These are phyloP conservation scores for Kwoniella newhampshirensis DNA, from an alignment of 768 basidiomycete genomes.

Conservation along the genomic window DNA sequence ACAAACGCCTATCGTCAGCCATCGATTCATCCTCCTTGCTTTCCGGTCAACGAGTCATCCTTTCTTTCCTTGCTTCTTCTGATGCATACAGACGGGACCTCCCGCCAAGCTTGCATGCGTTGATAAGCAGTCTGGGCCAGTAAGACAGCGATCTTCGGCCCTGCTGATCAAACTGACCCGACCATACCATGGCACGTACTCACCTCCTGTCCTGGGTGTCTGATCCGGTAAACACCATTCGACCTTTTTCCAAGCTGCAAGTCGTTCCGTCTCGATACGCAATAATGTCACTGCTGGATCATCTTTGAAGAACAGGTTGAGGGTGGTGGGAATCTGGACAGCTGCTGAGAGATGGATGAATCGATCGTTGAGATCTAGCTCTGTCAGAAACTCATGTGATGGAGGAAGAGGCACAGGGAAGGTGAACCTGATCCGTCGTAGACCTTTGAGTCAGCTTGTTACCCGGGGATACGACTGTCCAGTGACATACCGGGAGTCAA, in stretches of 20 bases:
- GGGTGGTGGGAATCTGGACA: conserved; percentile 54
- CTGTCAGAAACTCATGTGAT: conserved; percentile 53
- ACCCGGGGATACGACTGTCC: neutral
- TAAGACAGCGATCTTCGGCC: too few relatives aligned
- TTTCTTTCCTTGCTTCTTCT: too few relatives aligned
- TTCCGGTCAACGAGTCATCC: too few relatives aligned
- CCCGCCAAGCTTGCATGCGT: too few relatives aligned
- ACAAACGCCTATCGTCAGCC: neutral
- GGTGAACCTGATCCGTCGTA: conserved; percentile 32
- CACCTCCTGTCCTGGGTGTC: conserved; percentile 15
- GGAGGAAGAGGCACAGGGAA: conserved; percentile 52
- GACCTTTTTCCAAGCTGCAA: conserved; percentile 49
- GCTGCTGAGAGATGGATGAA: conserved; percentile 59
- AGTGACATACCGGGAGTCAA: conserved; percentile 33
- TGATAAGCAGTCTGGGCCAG: too few relatives aligned
- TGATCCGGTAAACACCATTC: conserved; percentile 42
- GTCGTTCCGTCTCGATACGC: conserved; percentile 39
- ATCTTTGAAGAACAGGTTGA: conserved; percentile 55
- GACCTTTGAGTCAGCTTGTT: too few relatives aligned
- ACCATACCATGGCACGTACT: conserved; percentile 2
- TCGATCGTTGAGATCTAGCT: conserved; percentile 56
- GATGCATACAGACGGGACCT: too few relatives aligned
- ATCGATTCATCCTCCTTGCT: neutral
- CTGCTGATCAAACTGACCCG: too few relatives aligned
- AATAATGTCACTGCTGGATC: conserved; percentile 46